Evolutionary conservation across 768 basidiomycete species (phyloP), one percentile per base, ranked within the genome.

Genomic region (Pisolithus sp.): DNA sequence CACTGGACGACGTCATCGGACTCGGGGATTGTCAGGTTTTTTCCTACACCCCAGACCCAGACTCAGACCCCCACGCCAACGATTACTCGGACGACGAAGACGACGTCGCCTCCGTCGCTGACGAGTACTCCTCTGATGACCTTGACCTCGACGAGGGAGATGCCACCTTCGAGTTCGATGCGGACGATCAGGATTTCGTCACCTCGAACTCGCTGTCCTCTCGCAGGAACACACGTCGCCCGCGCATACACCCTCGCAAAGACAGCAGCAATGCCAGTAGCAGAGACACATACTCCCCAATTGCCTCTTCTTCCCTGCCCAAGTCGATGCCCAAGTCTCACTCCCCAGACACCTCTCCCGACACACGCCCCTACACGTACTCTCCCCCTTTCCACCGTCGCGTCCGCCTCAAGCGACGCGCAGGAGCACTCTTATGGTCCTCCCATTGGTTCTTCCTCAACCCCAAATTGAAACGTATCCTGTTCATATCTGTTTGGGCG

Each of bases 361-460:
- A 15, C 21, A 23, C 24, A 28, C 43, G 15, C 28, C 26, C 15
- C 45, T 23, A n/a, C 20, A 31, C 23, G 2, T 18, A 18, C 18
- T n/a, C n/a, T 12, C 67, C 68, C 34, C 65, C 68, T 4, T 53
- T 62, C 46, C 53, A 24, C 36, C 58, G 71, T 69, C 74, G 74
- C 57, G 71, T 79, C 50, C 76, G 74, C 31, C 61, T 79, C 49
- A 80, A 78, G 62, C 79, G 71, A 26, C 64, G 83, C 56, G 77
- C 81, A 18, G 90, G 91, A 17, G 86, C 91, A 4, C 72, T 97
- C 52, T 76, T 97, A 7, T 98, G 94, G 94, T 93, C 90, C 31
- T 91, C 90, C 10, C 91, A 95, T 66, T 95, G 92, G 86, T 97
- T 98, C 76, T 95, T 98, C 74, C 74, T 92, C 61, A 95, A 93